Evolutionary conservation across 768 basidiomycete genomes (phyloP), one percentile per base, ranked within the genome.

Genomic region (Leccinum disarticulatum): DNA sequence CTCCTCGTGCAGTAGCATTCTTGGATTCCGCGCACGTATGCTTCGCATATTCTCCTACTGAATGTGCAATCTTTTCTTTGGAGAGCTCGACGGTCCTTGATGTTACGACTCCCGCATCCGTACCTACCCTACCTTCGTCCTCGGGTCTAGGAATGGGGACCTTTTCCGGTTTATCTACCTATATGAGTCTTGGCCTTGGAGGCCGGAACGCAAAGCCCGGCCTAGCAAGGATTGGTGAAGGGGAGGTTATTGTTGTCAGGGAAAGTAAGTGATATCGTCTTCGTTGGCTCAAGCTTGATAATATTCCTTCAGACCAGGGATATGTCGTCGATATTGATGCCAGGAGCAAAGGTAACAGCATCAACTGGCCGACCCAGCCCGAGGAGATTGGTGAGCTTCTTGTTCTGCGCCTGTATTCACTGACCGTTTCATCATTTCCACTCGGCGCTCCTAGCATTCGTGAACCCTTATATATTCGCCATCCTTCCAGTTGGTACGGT

Each of bases 1-100:
- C 95, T 9, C 88, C 97, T n/a, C 84, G 97, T 43, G 80, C 83
- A 0, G 87, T 97, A 53, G 79, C 87, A 3, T 95, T 98, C 70
- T 73, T 93, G 53, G 77, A 85, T 60, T 66, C 81, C 6, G 79
- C 85, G 27, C 78, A 78, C 1, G 78, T 83, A 9, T 88, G 89
- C 64, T 85, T 95, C 62, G 91, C 89, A 0, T 94, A 94, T 71
- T 84, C 90, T n/a, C 80, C 84, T 0, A 84, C 88, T 0, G 73
- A 74, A 33, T 79, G 83, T 61, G 89, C 87, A 1, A 74, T 95
- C 7, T 90, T 93, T 63, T 85, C 84, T 3, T 74, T 92, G 38
- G 77, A 81, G 41, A 81, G 79, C 1, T 83, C 84, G 77, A 76
- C 81, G 3, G 77, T 81, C 0, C 76, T 81, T 2, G 87, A 90